Conservation (phyloP, 192 early-diverging fungal species). For the Linnemannia exigua region DNA sequence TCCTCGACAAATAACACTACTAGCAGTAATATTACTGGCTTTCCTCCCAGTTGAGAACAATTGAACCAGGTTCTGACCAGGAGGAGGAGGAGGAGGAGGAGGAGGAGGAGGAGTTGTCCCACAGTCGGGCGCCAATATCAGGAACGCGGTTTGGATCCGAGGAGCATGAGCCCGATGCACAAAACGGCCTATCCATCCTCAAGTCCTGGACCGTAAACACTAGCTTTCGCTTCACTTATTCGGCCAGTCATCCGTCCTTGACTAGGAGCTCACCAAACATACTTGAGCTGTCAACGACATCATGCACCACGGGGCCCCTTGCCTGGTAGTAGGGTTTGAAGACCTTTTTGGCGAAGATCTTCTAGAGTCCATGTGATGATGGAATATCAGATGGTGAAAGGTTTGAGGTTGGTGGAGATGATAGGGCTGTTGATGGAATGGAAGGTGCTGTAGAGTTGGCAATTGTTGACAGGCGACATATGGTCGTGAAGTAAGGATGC, state of each 20-base stretch:
- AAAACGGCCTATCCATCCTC: neutral
- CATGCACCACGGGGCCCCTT: neutral
- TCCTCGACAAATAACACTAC: too few species aligned
- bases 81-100: too few species aligned
- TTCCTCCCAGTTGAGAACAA: neutral
- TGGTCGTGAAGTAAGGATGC: constrained; percentile 34
- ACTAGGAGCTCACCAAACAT: constrained; percentile 7
- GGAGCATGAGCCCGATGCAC: constrained; percentile 12
- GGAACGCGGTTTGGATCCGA: constrained; percentile 27
- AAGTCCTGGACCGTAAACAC: constrained; percentile 9
- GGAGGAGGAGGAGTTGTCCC: constrained; percentile 8
- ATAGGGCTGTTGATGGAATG: neutral
- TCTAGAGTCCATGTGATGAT: neutral
- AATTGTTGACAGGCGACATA: neutral
- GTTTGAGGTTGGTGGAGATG: neutral
- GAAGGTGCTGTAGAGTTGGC: neutral
- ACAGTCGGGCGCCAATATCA: constrained; percentile 11
- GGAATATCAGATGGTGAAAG: neutral
- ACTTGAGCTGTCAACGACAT: constrained; percentile 18
- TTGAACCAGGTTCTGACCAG: neutral
- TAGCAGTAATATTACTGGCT: too few species aligned
- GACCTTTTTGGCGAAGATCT: constrained; percentile 1
- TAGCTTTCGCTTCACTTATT: neutral
- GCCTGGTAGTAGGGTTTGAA: constrained; percentile 9
- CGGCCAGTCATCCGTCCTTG: constrained; percentile 12